A percentile compares a stretch with the other conserved stretches of the same genome.
Evolutionary conservation across 768 basidiomycete genomes (phyloP).

Genomic region (Phlebiopsis gigantea): DNA sequence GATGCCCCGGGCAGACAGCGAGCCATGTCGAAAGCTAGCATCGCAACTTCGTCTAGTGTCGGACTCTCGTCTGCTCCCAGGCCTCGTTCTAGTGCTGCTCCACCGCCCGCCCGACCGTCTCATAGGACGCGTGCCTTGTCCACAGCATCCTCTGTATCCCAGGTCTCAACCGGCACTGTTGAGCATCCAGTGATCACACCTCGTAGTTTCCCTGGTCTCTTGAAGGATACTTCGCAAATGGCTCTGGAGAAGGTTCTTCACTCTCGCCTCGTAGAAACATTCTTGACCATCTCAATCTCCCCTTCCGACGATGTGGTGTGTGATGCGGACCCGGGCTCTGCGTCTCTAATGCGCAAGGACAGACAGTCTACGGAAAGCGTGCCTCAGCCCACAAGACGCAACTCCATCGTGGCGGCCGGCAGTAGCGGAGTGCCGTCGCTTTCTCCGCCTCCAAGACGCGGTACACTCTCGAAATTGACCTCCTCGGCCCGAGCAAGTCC

Average conservation of each 20-base stretch:
- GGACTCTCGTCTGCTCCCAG: constrained; percentile 5
- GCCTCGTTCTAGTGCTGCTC: constrained; percentile 1
- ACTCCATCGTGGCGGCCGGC: not conserved
- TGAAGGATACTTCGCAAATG: constrained; percentile 60
- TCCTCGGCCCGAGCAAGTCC: not conserved
- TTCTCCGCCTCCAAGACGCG: constrained; percentile 8
- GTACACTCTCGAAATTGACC: constrained; percentile 8
- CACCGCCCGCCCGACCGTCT: constrained; percentile 3
- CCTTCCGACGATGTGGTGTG: constrained; percentile 4
- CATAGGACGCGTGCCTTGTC: constrained; percentile 49
- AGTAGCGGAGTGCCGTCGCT: constrained; percentile 14
- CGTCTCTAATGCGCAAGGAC: not conserved
- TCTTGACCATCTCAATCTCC: constrained; percentile 52
- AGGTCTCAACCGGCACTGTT: not conserved
- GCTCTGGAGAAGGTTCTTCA: constrained; percentile 65
- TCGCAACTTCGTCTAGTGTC: constrained; percentile 15
- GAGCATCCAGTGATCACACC: constrained; percentile 7
- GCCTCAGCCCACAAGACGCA: not conserved
- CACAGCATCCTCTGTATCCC: constrained; percentile 40
- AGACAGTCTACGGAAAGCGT: not conserved
- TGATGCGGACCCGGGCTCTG: not conserved
- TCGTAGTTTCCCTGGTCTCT: constrained; percentile 27
- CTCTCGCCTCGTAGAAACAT: constrained; percentile 75
- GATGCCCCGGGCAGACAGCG: constrained; percentile 18
- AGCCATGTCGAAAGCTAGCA: constrained; percentile 42